A percentile compares a stretch with the other conserved stretches of the same genome.
Conservation (phyloP, 306 rosid genomes). For the Purshia tridentata region DNA sequence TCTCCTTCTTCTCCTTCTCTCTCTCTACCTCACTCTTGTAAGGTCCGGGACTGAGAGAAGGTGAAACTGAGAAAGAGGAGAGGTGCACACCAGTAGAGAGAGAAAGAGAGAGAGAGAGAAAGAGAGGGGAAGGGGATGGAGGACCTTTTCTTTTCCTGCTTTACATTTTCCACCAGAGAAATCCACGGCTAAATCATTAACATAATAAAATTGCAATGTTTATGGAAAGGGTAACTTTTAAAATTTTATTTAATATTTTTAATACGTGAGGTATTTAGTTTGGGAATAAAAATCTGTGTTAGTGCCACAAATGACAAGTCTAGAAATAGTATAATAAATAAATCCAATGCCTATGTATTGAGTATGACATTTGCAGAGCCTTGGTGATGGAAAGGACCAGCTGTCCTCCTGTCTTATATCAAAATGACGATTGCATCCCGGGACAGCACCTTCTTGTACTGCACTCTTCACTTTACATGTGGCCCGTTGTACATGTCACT, state of each 20-base stretch:
- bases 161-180: conserved; percentile 52
- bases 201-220: background rate
- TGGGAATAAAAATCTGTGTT: background rate
- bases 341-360: background rate
- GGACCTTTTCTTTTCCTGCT: conserved; percentile 34
- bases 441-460: background rate
- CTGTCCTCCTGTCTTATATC: conserved; percentile 34
- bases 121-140: background rate
- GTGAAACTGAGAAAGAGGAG: conserved; percentile 1
- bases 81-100: conserved; percentile 9
- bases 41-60: conserved; percentile 16
- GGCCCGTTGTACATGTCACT: conserved; percentile 4
- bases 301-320: no score
- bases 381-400: conserved; percentile 28
- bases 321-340: background rate
- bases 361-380: conserved; percentile 15
- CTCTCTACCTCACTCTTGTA: background rate
- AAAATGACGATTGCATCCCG: conserved; percentile 31
- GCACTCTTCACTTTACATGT: background rate
- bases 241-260: background rate
- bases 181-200: conserved; percentile 25
- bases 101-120: background rate
- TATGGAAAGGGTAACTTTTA: background rate
- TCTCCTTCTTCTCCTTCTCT: conserved; percentile 17
- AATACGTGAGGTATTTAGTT: background rate